These are phyloP conservation scores for Malus hybrid DNA, from an alignment of 331 rosid species.

Conservation along the genomic window DNA sequence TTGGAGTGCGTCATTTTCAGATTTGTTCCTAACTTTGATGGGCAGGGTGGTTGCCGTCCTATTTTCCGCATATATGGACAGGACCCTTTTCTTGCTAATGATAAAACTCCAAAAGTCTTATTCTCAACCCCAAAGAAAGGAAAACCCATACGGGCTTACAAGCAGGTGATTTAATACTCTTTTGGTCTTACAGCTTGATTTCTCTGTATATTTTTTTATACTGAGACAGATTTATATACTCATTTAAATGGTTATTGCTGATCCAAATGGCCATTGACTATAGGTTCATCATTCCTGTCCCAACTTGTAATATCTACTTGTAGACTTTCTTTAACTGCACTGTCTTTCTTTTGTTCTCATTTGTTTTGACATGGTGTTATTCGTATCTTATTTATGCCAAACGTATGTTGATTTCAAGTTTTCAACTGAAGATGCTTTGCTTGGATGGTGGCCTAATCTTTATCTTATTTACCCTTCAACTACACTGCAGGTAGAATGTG, in stretches of 20 bases:
- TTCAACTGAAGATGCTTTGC: not conserved
- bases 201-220: not conserved
- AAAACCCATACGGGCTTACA: constrained; percentile 52
- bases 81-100: constrained; percentile 53
- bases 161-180: constrained; percentile 51
- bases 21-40: constrained; percentile 63
- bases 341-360: not conserved
- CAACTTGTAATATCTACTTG: too few relatives aligned
- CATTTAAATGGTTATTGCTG: not conserved
- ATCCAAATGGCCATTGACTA: not conserved
- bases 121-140: constrained; percentile 61
- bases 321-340: not conserved
- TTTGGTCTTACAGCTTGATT: not conserved
- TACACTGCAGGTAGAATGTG: constrained; percentile 72
- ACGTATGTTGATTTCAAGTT: not conserved
- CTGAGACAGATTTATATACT: not conserved
- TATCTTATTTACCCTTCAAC: not conserved
- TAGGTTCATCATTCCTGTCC: not conserved
- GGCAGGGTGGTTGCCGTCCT: constrained; percentile 76
- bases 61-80: constrained; percentile 78
- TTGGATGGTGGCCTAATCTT: not conserved
- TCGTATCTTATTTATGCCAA: not conserved
- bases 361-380: not conserved
- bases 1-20: constrained; percentile 88
- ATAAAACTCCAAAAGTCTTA: constrained; percentile 53